Percentiles rank a stretch among this genome's conserved stretches.
phyloP scores from a whole-genome alignment of 352 stramenopile species.

The Phytopythium cucurbitacearum region DNA sequence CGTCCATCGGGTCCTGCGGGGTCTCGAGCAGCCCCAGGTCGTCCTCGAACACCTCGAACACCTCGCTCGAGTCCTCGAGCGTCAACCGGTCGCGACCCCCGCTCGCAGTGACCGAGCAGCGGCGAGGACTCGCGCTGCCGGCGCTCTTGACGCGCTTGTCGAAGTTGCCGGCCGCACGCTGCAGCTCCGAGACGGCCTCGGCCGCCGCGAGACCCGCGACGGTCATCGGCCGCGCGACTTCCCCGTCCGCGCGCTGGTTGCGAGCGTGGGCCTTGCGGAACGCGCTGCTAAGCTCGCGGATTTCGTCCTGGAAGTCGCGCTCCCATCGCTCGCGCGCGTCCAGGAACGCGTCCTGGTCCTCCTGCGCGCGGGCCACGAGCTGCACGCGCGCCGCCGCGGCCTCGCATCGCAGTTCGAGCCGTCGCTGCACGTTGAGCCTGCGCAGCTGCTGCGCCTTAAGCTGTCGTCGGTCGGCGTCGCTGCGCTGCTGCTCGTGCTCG shows the following conservation, averaged over 20 bases:
- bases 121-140: constrained; percentile 1
- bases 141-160: constrained; percentile 50
- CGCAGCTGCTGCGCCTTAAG: constrained; percentile 33
- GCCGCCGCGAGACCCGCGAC: constrained; percentile 47
- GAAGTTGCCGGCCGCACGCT: constrained; percentile 28
- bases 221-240: constrained; percentile 31
- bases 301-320: constrained; percentile 44
- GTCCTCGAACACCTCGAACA: constrained; percentile 19
- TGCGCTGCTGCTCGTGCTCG: constrained; percentile 14
- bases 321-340: constrained; percentile 46
- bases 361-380: constrained; percentile 14
- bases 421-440: constrained; percentile 32
- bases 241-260: constrained; percentile 4
- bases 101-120: background rate
- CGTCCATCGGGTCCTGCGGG: background rate
- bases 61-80: constrained; percentile 32
- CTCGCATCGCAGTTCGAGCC: constrained; percentile 28
- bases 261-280: constrained; percentile 32
- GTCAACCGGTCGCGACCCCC: constrained; percentile 11
- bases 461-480: constrained; percentile 14
- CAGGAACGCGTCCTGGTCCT: constrained; percentile 19
- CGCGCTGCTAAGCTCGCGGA: constrained; percentile 30
- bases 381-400: constrained; percentile 19
- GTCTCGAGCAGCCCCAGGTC: constrained; percentile 5
- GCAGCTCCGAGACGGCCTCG: constrained; percentile 40